These are phyloP conservation scores for Eruca vesicaria DNA, from an alignment of 441 rosid species.

Conservation along the genomic window DNA sequence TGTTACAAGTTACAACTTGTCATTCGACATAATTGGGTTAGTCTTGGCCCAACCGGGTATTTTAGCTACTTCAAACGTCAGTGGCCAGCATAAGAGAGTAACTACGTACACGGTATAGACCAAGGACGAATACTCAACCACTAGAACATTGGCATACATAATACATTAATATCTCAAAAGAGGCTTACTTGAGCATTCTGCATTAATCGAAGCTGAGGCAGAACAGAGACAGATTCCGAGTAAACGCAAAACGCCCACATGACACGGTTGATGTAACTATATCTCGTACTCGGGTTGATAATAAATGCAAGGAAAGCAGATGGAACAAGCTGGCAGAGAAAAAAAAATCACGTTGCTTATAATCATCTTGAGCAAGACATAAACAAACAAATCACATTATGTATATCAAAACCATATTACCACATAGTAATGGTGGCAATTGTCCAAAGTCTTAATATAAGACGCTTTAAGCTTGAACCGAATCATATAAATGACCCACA, in stretches of 20 bases:
- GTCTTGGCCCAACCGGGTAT: background rate
- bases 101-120: no score
- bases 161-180: background rate
- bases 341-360: background rate
- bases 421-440: conserved; percentile 47
- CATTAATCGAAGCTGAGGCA: conserved; percentile 88
- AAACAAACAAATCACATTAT: background rate
- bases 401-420: conserved; percentile 38
- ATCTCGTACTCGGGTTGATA: conserved; percentile 41
- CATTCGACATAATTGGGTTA: background rate
- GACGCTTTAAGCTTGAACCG: conserved; percentile 64
- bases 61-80: background rate
- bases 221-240: conserved; percentile 68
- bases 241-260: conserved; percentile 70
- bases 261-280: conserved; percentile 20
- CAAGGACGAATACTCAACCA: background rate
- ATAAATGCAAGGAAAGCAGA: conserved; percentile 49
- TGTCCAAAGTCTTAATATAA: conserved; percentile 63
- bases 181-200: conserved; percentile 71
- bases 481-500: conserved; percentile 75
- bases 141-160: background rate
- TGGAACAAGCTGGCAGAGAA: conserved; percentile 51
- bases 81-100: background rate
- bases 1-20: conserved; percentile 6
- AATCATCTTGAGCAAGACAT: background rate